Evolutionary conservation across 371 early-diverging fungal species (phyloP).

Genomic region (Mortierella sp.): DNA sequence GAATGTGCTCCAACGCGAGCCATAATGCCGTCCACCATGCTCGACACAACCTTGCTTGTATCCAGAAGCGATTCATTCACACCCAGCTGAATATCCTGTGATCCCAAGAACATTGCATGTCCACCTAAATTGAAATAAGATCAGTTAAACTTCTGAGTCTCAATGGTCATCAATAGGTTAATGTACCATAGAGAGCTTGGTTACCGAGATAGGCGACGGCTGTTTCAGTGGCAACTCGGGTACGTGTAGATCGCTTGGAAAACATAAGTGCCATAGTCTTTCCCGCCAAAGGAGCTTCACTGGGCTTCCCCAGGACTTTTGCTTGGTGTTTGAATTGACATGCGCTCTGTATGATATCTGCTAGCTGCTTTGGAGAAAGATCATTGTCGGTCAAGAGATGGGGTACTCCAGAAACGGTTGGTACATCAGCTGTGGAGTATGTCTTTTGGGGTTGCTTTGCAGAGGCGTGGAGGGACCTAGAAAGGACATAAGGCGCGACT

Average conservation of each 20-base stretch:
- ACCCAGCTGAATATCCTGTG: conserved; percentile 94
- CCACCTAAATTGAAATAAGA: conserved; percentile 72
- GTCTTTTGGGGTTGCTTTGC: conserved; percentile 25
- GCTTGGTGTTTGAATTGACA: conserved; percentile 64
- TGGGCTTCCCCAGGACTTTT: conserved; percentile 62
- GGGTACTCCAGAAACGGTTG: conserved; percentile 38
- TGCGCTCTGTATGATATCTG: conserved; percentile 40
- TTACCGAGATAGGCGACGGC: conserved; percentile 86
- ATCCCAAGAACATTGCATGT: conserved; percentile 92
- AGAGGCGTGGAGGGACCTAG: conserved; percentile 29
- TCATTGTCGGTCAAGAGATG: conserved; percentile 55
- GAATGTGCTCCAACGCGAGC: conserved; percentile 91
- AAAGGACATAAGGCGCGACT: background rate
- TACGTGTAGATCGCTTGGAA: conserved; percentile 95
- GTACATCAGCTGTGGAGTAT: conserved; percentile 45
- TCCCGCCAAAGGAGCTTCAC: conserved; percentile 74
- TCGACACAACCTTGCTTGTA: conserved; percentile 89
- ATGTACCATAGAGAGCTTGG: background rate
- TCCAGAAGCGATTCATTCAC: conserved; percentile 93
- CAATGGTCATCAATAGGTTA: background rate
- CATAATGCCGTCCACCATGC: conserved; percentile 95
- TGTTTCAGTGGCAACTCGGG: conserved; percentile 96
- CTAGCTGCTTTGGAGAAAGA: conserved; percentile 47
- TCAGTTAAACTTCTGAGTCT: background rate
- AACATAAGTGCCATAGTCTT: conserved; percentile 90